These are phyloP conservation scores for Tetraselmis striata DNA, from an alignment of 139 green algal species.

Conservation along the genomic window DNA sequence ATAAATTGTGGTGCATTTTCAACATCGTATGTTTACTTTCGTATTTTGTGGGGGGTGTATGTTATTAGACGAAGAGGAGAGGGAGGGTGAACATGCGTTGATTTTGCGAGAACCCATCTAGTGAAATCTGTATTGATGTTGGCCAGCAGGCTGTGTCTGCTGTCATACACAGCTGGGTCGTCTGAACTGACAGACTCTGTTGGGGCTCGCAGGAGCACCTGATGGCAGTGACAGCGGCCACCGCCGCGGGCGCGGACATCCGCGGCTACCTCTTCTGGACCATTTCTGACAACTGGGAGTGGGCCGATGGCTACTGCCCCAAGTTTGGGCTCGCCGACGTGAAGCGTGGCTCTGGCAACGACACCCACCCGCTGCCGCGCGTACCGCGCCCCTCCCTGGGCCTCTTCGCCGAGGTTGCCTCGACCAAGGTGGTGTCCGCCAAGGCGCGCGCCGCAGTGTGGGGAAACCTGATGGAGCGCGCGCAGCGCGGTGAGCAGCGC, in stretches of 20 bases:
- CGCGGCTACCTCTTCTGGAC: constrained; percentile 25
- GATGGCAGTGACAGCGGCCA: constrained; percentile 15
- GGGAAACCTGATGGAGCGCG: constrained; percentile 5
- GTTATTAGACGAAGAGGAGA: too few species aligned
- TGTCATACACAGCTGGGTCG: too few species aligned
- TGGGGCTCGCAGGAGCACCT: neutral
- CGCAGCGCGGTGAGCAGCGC: neutral
- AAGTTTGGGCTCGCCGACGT: constrained; percentile 26
- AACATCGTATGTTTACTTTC: too few species aligned
- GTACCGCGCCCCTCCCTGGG: constrained; percentile 11
- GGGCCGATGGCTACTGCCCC: constrained; percentile 29
- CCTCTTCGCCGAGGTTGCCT: constrained; percentile 15
- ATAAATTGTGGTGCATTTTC: too few species aligned
- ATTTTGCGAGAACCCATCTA: too few species aligned
- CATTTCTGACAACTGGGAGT: constrained; percentile 31
- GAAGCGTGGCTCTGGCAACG: neutral
- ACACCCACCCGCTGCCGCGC: neutral
- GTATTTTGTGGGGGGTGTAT: too few species aligned
- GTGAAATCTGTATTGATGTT: too few species aligned
- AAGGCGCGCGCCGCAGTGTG: constrained; percentile 2
- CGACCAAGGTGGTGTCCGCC: neutral
- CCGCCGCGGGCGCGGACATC: constrained; percentile 15
- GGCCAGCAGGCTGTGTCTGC: too few species aligned
- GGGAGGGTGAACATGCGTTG: too few species aligned
- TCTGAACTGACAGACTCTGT: neutral